Evolutionary conservation across 2,329 filamentous ascomycete species (phyloP), one percentile per base, ranked within the genome.

Genomic region (Neobulgaria alba): DNA sequence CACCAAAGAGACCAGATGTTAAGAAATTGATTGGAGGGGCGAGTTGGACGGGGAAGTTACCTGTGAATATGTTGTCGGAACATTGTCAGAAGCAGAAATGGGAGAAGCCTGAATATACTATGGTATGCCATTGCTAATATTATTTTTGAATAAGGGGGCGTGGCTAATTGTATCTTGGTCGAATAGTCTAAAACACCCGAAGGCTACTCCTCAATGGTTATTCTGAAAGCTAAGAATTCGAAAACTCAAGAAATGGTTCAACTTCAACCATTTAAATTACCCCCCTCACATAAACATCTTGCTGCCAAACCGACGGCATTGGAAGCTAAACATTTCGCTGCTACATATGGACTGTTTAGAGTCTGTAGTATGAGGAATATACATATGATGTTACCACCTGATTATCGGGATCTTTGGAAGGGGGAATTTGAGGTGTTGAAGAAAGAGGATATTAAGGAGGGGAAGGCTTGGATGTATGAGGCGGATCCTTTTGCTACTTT

Each of bases 1-100:
- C 55, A 2, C 53, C 57, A 9, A 56, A 58, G 39, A 37, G 79
- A 52, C 77, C 75, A 10, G 79, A 79, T 2, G 73, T 74, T 33
- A 82, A 82, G 62, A 86, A 93, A 53, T 68, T 98, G 50, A 94
- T 98, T 57, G 92, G 88, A 31, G 92, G 92, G 36, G 79, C 87
- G 43, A 95, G 88, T 53, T 98, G 92, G 92, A 98, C 92, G 0
- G 92, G 92, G 30, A 98, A 98, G 62, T 68, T 98, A 21, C 92
- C 92, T 1, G 85, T 95, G 49, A 95, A 94, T 59, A 73, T 96
- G 55, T 75, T 96, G 49, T 86, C 85, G 26, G 92, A 96, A 68
- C 85, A 94, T 64, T 95, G 89, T 56, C 88, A 95, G 65, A 93
- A 90, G 63, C 85, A 94, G 62, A 87, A 86, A 60, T 98, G 92